A percentile compares a stretch with the other conserved stretches of the same genome.
Evolutionary conservation across 805 yeast genomes (phyloP).

Genomic region (Candida krabiensis): DNA sequence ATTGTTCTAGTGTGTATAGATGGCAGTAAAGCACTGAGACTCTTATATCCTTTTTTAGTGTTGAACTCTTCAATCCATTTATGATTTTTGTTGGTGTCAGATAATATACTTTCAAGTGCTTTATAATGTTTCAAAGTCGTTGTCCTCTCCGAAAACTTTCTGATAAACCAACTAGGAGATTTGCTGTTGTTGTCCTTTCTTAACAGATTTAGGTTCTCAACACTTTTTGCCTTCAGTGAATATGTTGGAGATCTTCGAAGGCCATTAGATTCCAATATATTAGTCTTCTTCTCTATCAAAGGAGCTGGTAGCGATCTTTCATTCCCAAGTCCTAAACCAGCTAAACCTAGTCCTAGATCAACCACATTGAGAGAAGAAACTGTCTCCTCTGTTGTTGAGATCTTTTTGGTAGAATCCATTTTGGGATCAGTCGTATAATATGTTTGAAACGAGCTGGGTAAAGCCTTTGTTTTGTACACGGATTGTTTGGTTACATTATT

Average conservation of each 20-base stretch:
- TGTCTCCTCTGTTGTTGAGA: slow-evolving; percentile 15
- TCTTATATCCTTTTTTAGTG: slow-evolving; percentile 78
- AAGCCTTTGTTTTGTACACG: slow-evolving; percentile 3
- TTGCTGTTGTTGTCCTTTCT: too few species aligned
- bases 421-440: background rate
- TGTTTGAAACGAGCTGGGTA: background rate
- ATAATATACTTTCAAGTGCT: slow-evolving; percentile 24
- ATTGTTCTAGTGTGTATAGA: slow-evolving; percentile 43
- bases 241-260: too few species aligned
- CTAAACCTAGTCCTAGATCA: slow-evolving; percentile 30
- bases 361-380: slow-evolving; percentile 26
- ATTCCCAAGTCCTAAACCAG: slow-evolving; percentile 29
- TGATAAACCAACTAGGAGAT: slow-evolving; percentile 47
- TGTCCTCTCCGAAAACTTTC: slow-evolving; percentile 37
- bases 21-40: slow-evolving; percentile 65
- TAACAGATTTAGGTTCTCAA: too few species aligned
- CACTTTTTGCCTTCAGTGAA: too few species aligned
- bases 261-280: too few species aligned
- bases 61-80: slow-evolving; percentile 80
- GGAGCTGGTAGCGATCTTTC: too few species aligned
- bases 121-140: slow-evolving; percentile 42
- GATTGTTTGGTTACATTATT: slow-evolving; percentile 10
- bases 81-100: slow-evolving; percentile 6
- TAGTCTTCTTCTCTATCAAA: too few species aligned
- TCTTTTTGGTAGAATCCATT: background rate